Base-by-base conservation (phyloP, 192 early-diverging fungal species). In the Funneliformis geosporum region DNA sequence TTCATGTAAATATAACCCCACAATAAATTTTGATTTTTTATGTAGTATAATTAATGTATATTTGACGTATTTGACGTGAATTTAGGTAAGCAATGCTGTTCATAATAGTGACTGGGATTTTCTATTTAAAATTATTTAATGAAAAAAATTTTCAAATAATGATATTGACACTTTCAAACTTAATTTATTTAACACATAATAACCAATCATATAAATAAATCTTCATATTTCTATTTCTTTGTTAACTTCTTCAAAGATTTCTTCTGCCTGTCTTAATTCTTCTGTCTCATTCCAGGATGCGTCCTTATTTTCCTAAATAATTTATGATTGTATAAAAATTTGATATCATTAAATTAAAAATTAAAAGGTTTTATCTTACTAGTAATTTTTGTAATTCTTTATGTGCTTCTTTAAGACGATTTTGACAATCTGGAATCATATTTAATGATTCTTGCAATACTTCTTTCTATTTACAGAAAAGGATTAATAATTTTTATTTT, bases 381-480 rank as follows among this genome's bases (percentile, higher is more conserved):
- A 86, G 77, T 42, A 83, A 59, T 62, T 85, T 83, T 42, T 81
- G 73, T 2, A 90, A 81, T 62, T 87, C 88, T 42, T 87, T 78
- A 23, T 82, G 78, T 23, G 90, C 89, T 25, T 70, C 81, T 66
- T 80, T 84, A 46, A 83, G 80, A 65, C 90, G 82, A 23, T 87
- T 85, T 61, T 91, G 82, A 55, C 87, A 86, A 75, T 91, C 90
- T 12, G 89, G 90, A 27, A 91, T 81, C 89, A 91, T 91, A 23
- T 85, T 81, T 55, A 82, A 66, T n/a, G 90, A 89, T 69, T 91
- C 90, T 16, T 87, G 85, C 14, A 91, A 83, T 14, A 91, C 90
- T 76, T 90, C 89, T 50, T 88, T 84, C 88, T 89, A 83, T 44
- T 27, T 62, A 42, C 39, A 74, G 6, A 28, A 78, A 21, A 50